Evolutionary conservation across 2,329 filamentous ascomycete genomes (phyloP), one percentile per base, ranked within the genome.

Genomic region (Thelonectria blattea): DNA sequence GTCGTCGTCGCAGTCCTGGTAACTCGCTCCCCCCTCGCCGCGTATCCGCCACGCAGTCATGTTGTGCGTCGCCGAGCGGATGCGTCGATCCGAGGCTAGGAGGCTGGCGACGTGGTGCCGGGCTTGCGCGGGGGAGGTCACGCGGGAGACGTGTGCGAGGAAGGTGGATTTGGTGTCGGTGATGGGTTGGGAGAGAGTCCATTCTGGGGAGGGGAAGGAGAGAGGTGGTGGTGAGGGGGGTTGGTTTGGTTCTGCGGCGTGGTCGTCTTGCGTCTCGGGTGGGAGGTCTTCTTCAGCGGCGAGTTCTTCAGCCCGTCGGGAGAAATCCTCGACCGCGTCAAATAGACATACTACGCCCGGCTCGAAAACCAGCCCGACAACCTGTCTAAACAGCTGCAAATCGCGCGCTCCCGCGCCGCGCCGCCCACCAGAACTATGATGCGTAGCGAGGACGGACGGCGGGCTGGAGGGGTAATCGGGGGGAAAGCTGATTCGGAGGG

Each of bases 1-100:
- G 74, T 99, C 95, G 71, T 99, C 95, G 70, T 99, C 91, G 72
- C 90, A 97, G 76, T 99, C 95, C 75, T 98, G 93, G 67, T 89
- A 92, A 27, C 80, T 79, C 52, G 83, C 64, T 77, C 79, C 58
- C 80, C 79, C 78, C 0, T 76, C 72, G 0, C 85, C 86, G 30
- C 85, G 86, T 56, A 98, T 93, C 11, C 95, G 86, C 91, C 93
- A 98, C 1, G 94, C 94, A 18, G 90, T 93, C 72, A 99, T 97
- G 75, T 98, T 98, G 75, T 99, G 95, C 61, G 94, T 93, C 5
- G 95, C 95, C 48, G 84, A 81, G n/a, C 92, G 89, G 37, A 92
- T 89, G 68, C 91, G 92, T 77, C 91, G 93, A 76, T 98, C 93
- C 9, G 88, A 91, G 5, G 88, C 84, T 8, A 97, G 82, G 1